Base-by-base conservation (phyloP, 805 yeast species). In the Candida silvatica region DNA sequence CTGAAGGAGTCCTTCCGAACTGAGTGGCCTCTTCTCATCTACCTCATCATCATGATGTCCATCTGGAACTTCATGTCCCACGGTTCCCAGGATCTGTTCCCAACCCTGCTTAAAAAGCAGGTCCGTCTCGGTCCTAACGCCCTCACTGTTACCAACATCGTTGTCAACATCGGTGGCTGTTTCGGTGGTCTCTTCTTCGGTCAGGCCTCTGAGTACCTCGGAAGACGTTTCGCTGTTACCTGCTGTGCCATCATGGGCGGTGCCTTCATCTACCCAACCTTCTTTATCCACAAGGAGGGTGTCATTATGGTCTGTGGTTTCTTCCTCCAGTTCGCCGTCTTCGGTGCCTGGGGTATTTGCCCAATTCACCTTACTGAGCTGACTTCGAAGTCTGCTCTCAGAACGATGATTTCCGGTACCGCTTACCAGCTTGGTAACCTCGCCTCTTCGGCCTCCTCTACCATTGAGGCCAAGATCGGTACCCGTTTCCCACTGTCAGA, bases 311-410 rank as follows among this genome's bases (percentile, higher is more conserved):
- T 78, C 1, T 75, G 60, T 5, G 45, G 45, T 3, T 79, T 79
- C 56, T 77, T 77, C 60, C 49, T 78, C 49, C 82, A 77, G 51
- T 69, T 71, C 48, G 70, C 72, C 37, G 80, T 79, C 4, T 79
- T 76, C 62, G 87, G 86, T 23, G 77, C 77, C 5, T 80, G 84
- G 81, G 86, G 87, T 41, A 72, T 80, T 32, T 64, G 74, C 9
- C 84, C 87, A 14, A 68, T 77, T 29, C 77, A 78, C 54, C 59
- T 80, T 27, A 62, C 77, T 20, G 88, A 80, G 54, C 61, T 80
- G 33, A 69, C 82, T 11, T 36, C 45, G 9, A 80, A 77, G 38
- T 77, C 81, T 12, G 71, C 73, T 25, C 72, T 73, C 52, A 64
- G 83, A 48, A 65, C 85, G 1, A 65, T 79, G 42, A 66, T 77